These are phyloP conservation scores for Aspergillus viridinutans DNA, from an alignment of 2,329 filamentous ascomycete species.

Conservation along the genomic window DNA sequence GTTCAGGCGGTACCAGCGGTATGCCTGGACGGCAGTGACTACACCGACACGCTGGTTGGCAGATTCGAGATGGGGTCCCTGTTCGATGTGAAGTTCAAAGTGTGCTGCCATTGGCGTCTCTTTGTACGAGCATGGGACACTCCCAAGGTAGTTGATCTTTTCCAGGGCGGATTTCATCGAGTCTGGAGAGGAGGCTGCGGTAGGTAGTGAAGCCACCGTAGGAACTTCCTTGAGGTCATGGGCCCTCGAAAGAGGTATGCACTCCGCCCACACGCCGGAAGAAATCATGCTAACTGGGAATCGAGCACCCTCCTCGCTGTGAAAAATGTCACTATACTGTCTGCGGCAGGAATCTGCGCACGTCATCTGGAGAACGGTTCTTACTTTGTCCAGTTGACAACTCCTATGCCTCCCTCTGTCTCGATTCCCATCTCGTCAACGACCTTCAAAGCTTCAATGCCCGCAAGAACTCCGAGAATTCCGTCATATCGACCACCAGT, in stretches of 20 bases:
- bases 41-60: slow-evolving; percentile 62
- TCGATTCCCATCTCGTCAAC: slow-evolving; percentile 64
- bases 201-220: slow-evolving; percentile 39
- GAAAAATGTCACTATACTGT: slow-evolving; percentile 9
- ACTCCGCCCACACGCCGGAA: slow-evolving; percentile 73
- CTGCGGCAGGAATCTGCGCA: neutral
- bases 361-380: neutral
- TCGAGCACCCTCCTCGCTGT: slow-evolving; percentile 72
- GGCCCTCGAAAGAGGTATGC: slow-evolving; percentile 59
- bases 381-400: slow-evolving; percentile 56
- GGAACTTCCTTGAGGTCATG: slow-evolving; percentile 60
- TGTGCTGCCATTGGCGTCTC: slow-evolving; percentile 67
- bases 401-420: slow-evolving; percentile 67
- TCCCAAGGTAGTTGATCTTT: slow-evolving; percentile 67
- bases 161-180: slow-evolving; percentile 66
- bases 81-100: slow-evolving; percentile 82
- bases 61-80: slow-evolving; percentile 69
- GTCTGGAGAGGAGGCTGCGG: slow-evolving; percentile 50
- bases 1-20: slow-evolving; percentile 67
- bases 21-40: slow-evolving; percentile 69
- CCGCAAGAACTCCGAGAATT: slow-evolving; percentile 69
- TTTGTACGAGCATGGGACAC: slow-evolving; percentile 52
- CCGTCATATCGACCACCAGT: slow-evolving; percentile 50
- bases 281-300: slow-evolving; percentile 72
- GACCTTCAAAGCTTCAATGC: slow-evolving; percentile 66